Evolutionary conservation across 192 early-diverging fungal genomes (phyloP).

Genomic region (Chytriomyces hyalinus): DNA sequence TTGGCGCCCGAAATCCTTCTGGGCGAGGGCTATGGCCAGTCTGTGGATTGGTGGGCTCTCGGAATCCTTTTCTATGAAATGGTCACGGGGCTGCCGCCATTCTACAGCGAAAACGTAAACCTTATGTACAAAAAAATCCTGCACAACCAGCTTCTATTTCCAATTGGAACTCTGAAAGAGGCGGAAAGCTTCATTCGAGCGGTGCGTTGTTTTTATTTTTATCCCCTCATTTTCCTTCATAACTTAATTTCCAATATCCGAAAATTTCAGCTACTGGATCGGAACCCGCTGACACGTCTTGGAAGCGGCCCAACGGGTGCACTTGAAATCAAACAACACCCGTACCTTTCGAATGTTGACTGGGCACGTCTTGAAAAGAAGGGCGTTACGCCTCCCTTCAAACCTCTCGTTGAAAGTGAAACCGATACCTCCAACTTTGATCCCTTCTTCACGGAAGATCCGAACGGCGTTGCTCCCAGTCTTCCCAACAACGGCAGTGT

Average conservation of each 20-base stretch:
- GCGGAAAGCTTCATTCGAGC: conserved; percentile 54
- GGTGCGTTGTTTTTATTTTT: conserved; percentile 42
- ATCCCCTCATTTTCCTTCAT: no score
- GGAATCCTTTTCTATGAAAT: conserved; percentile 78
- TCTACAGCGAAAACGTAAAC: conserved; percentile 59
- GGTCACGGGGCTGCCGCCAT: conserved; percentile 70
- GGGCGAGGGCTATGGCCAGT: conserved; percentile 71
- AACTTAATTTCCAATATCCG: background rate
- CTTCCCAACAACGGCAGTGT: conserved; percentile 41
- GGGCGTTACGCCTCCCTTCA: conserved; percentile 70
- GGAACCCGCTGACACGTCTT: conserved; percentile 65
- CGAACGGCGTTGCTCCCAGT: conserved; percentile 45
- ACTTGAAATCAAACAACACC: conserved; percentile 64
- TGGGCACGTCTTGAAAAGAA: conserved; percentile 69
- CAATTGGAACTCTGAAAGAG: conserved; percentile 47
- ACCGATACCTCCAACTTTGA: conserved; percentile 61
- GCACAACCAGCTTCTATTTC: conserved; percentile 59
- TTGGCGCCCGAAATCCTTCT: conserved; percentile 85
- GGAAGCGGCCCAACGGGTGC: conserved; percentile 65
- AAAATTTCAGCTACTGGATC: conserved; percentile 57
- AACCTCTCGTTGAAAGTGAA: conserved; percentile 63
- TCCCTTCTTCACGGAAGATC: conserved; percentile 56
- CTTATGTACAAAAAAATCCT: conserved; percentile 67
- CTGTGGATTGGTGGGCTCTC: conserved; percentile 84
- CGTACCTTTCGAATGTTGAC: conserved; percentile 67